phyloP scores from a whole-genome alignment of 2,329 filamentous ascomycete species.

The Alternaria infectoria region DNA sequence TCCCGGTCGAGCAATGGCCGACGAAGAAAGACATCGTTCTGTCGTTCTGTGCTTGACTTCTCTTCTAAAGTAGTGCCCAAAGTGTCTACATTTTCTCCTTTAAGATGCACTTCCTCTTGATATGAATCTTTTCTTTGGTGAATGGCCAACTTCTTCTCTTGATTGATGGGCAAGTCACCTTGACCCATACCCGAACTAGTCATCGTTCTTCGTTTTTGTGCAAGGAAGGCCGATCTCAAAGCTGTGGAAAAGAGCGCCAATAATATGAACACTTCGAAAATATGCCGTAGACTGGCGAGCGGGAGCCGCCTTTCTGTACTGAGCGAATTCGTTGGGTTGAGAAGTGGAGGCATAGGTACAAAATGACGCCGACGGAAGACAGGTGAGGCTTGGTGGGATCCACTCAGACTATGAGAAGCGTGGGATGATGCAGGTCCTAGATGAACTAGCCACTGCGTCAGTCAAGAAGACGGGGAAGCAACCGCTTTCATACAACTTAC shows the following conservation, averaged over 20 bases:
- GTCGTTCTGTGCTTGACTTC: neutral
- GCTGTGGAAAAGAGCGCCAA: slow-evolving; percentile 23
- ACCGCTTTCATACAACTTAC: slow-evolving; percentile 45
- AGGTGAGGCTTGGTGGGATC: slow-evolving; percentile 25
- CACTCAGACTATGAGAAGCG: slow-evolving; percentile 26
- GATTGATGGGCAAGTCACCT: neutral
- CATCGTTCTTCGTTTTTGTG: slow-evolving; percentile 27
- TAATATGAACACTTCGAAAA: slow-evolving; percentile 27
- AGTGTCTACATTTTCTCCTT: neutral
- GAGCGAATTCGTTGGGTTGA: slow-evolving; percentile 20
- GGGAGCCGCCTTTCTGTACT: slow-evolving; percentile 15
- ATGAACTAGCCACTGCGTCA: slow-evolving; percentile 38
- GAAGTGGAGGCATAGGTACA: slow-evolving; percentile 41
- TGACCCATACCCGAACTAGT: neutral
- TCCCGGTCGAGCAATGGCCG: neutral
- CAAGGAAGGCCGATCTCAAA: slow-evolving; percentile 19
- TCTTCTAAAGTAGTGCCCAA: neutral
- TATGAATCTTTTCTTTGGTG: slow-evolving; percentile 6
- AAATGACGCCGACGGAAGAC: slow-evolving; percentile 15
- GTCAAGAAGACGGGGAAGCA: slow-evolving; percentile 24
- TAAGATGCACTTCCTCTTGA: neutral
- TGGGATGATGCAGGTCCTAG: slow-evolving; percentile 35
- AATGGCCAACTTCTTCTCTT: neutral
- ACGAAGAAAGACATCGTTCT: neutral
- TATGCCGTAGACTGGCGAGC: slow-evolving; percentile 5